Percentiles rank a stretch among this genome's conserved stretches.
Conservation (phyloP, 176 grass and related monocot species). For the Puya raimondii region DNA sequence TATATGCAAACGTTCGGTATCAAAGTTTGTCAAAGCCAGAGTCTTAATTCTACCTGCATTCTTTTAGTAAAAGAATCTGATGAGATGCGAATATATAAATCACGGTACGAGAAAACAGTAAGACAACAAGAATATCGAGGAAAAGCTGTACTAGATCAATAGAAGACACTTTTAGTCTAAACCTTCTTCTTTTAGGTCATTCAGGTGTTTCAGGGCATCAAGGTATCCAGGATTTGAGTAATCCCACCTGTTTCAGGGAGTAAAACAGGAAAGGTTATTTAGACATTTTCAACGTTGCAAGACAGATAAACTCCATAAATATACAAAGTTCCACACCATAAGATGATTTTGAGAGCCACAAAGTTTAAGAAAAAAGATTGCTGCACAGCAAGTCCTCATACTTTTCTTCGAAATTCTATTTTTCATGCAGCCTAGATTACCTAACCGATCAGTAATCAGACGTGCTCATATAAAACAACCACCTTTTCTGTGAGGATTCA, state of each 20-base stretch:
- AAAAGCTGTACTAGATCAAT: not conserved
- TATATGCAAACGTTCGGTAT: slow-evolving; percentile 64
- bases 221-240: slow-evolving; percentile 88
- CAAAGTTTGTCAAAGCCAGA: slow-evolving; percentile 66
- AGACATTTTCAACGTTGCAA: not conserved
- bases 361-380: not conserved
- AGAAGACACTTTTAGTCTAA: slow-evolving; percentile 11
- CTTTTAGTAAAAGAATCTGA: slow-evolving; percentile 14
- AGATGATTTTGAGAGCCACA: not conserved
- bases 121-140: not conserved
- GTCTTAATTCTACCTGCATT: slow-evolving; percentile 76
- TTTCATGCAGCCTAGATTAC: too few species aligned
- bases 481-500: not conserved
- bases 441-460: too few species aligned
- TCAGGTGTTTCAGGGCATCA: slow-evolving; percentile 85
- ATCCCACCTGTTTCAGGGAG: slow-evolving; percentile 67
- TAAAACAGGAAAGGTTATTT: not conserved
- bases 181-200: slow-evolving; percentile 96
- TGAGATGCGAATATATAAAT: not conserved
- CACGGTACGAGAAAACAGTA: not conserved
- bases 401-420: too few species aligned
- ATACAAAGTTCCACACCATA: not conserved
- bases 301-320: not conserved
- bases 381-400: too few species aligned
- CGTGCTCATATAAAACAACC: too few species aligned